Evolutionary conservation across 768 basidiomycete species (phyloP).

Genomic region (Mrakia frigida): DNA sequence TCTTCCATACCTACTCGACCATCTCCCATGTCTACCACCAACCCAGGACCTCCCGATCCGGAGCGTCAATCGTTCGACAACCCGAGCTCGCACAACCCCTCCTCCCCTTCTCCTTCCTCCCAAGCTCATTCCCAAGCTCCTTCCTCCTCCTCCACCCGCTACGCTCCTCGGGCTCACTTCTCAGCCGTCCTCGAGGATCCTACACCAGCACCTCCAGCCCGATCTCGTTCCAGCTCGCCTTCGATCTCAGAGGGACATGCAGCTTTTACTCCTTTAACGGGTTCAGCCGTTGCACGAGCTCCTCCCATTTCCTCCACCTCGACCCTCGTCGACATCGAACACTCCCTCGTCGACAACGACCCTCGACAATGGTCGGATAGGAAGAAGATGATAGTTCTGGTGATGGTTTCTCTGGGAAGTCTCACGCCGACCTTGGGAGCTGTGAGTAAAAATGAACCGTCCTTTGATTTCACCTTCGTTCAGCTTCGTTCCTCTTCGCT

Average conservation of each 20-base stretch:
- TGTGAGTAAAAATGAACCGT: background rate
- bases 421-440: slow-evolving; percentile 44
- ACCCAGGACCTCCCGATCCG: background rate
- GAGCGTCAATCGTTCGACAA: background rate
- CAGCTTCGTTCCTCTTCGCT: background rate
- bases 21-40: background rate
- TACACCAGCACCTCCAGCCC: background rate
- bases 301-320: background rate
- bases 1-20: background rate
- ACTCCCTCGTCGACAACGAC: slow-evolving; percentile 46
- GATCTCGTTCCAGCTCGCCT: background rate
- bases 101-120: background rate
- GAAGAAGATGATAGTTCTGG: slow-evolving; percentile 40
- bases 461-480: background rate
- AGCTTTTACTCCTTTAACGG: background rate
- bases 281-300: background rate
- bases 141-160: background rate
- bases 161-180: background rate
- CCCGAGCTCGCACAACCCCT: background rate
- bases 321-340: slow-evolving; percentile 42
- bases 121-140: background rate
- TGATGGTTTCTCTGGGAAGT: slow-evolving; percentile 35
- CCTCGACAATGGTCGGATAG: slow-evolving; percentile 43
- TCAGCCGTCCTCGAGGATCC: background rate
- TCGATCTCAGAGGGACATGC: background rate